phyloP scores from a whole-genome alignment of 2,329 filamentous ascomycete genomes.

The Aspergillus hortae region DNA sequence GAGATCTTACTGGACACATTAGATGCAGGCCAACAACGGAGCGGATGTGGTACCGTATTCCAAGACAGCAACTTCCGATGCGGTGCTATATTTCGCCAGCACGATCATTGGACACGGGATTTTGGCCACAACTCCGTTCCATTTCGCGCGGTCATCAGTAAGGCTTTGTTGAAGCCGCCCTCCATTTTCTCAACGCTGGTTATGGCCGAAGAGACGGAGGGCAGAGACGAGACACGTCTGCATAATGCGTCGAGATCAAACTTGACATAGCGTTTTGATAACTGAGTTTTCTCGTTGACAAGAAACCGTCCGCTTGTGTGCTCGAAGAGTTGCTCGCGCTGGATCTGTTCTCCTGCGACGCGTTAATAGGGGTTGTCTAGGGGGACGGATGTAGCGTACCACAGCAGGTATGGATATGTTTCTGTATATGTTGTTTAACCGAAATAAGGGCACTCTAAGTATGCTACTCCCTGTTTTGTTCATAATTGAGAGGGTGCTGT shows the following conservation, averaged over 20 bases:
- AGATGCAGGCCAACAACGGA: background rate
- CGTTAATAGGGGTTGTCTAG: background rate
- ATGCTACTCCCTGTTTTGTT: too few relatives aligned
- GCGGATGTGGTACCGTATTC: slow-evolving; percentile 19
- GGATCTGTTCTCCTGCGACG: slow-evolving; percentile 18
- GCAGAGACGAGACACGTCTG: slow-evolving; percentile 19
- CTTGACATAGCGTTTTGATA: slow-evolving; percentile 9
- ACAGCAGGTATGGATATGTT: background rate
- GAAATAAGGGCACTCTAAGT: too few relatives aligned
- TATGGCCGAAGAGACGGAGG: slow-evolving; percentile 3
- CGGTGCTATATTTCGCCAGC: slow-evolving; percentile 25
- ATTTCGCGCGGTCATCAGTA: slow-evolving; percentile 25
- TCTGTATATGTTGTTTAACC: background rate
- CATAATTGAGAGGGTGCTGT: too few relatives aligned
- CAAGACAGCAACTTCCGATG: slow-evolving; percentile 28
- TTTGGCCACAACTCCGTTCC: slow-evolving; percentile 29
- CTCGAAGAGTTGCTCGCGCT: slow-evolving; percentile 18
- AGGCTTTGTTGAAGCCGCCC: slow-evolving; percentile 31
- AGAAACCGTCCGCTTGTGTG: slow-evolving; percentile 30
- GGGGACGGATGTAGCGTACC: background rate
- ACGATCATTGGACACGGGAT: slow-evolving; percentile 24
- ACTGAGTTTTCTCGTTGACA: slow-evolving; percentile 19
- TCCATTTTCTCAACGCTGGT: slow-evolving; percentile 25
- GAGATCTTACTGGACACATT: slow-evolving; percentile 11
- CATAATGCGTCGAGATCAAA: slow-evolving; percentile 17